phyloP scores from a whole-genome alignment of 2,329 filamentous ascomycete genomes.

The Aspergillus flavus region DNA sequence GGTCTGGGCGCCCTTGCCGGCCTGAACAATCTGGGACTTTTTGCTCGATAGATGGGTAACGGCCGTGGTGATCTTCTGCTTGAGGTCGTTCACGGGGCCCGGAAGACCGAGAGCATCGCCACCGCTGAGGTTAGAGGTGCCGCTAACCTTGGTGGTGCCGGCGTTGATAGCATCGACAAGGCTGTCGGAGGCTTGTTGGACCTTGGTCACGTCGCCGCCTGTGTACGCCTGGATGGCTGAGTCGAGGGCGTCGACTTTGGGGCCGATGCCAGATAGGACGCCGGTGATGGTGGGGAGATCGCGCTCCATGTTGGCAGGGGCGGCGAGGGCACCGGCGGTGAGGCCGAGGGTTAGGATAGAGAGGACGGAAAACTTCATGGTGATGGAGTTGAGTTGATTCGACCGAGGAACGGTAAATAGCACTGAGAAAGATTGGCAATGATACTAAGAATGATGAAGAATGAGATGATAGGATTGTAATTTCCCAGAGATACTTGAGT shows the following conservation, averaged over 20 bases:
- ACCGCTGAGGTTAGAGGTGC: conserved; percentile 4
- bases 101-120: conserved; percentile 19
- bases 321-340: conserved; percentile 13
- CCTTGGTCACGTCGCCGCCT: conserved; percentile 12
- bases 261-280: conserved; percentile 15
- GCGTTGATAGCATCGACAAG: conserved; percentile 17
- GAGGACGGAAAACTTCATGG: conserved; percentile 4
- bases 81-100: conserved; percentile 15
- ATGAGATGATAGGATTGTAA: too few species aligned
- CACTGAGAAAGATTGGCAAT: too few species aligned
- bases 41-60: conserved; percentile 10
- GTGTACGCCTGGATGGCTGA: conserved; percentile 12
- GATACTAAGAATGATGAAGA: too few species aligned
- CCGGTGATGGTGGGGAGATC: conserved; percentile 16
- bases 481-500: too few species aligned
- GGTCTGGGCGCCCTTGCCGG: conserved; percentile 14
- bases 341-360: conserved; percentile 8
- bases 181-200: conserved; percentile 11
- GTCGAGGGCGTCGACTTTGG: conserved; percentile 17
- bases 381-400: background rate
- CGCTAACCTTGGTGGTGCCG: conserved; percentile 14
- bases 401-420: too few species aligned
- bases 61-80: conserved; percentile 9
- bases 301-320: conserved; percentile 12
- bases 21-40: conserved; percentile 11